phyloP scores from a whole-genome alignment of 192 early-diverging fungal species.

The Umbelopsis sp. region DNA sequence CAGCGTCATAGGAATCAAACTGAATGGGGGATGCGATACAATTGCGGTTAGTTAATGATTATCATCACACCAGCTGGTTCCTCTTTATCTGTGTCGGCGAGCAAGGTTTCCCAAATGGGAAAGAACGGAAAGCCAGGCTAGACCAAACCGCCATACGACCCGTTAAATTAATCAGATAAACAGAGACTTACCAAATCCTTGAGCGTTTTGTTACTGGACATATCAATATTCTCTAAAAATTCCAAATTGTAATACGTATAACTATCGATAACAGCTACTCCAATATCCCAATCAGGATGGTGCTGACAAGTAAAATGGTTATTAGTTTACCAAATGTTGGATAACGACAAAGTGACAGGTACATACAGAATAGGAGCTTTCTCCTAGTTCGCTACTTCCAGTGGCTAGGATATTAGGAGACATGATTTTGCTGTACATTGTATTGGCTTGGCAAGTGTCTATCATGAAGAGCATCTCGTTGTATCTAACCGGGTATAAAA shows the following conservation, averaged over 20 bases:
- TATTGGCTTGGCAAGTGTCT: constrained; percentile 98
- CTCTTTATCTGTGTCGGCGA: background rate
- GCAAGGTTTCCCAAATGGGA: background rate
- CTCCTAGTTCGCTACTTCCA: constrained; percentile 80
- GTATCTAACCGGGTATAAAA: constrained; percentile 50
- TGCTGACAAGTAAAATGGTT: constrained; percentile 48
- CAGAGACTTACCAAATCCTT: constrained; percentile 61
- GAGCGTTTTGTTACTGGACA: constrained; percentile 76
- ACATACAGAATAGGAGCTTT: constrained; percentile 90
- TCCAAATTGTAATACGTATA: constrained; percentile 97
- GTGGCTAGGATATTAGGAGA: constrained; percentile 94
- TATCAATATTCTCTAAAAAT: constrained; percentile 84
- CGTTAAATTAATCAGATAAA: too few species aligned
- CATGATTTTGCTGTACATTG: constrained; percentile 92
- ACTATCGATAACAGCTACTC: constrained; percentile 96
- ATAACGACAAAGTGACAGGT: too few species aligned
- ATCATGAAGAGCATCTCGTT: constrained; percentile 99
- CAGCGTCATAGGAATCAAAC: constrained; percentile 82
- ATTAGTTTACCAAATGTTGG: too few species aligned
- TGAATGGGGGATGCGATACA: constrained; percentile 27
- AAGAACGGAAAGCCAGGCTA: too few species aligned
- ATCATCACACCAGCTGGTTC: too few species aligned
- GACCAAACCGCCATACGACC: too few species aligned
- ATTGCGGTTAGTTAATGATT: too few species aligned
- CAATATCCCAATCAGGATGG: constrained; percentile 89